Conservation (phyloP, 108 stramenopile species). For the Pseudonitzschia delicatissima region DNA sequence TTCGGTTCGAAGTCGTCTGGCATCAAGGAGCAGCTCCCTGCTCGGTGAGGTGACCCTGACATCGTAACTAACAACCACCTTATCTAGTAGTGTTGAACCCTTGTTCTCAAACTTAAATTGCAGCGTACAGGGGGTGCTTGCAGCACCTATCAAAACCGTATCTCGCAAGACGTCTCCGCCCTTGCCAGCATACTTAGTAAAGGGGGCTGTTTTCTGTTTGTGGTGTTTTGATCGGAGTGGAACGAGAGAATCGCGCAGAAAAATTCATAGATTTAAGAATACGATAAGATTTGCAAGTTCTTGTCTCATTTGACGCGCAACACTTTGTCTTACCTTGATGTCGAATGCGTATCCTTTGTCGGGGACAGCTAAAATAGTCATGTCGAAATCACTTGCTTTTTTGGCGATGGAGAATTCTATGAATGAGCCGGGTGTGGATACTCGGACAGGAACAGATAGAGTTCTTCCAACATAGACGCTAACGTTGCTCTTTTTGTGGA, state of each 20-base stretch:
- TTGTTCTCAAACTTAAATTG: slow-evolving; percentile 14
- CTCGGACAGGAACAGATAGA: slow-evolving; percentile 9
- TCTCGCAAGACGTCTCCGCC: neutral
- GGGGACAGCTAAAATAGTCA: neutral
- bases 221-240: neutral
- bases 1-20: slow-evolving; percentile 6
- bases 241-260: neutral
- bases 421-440: slow-evolving; percentile 6
- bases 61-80: slow-evolving; percentile 7
- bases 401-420: slow-evolving; percentile 14
- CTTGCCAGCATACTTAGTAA: neutral
- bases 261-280: neutral
- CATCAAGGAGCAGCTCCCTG: neutral
- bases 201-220: slow-evolving; percentile 1
- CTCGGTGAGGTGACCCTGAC: slow-evolving; percentile 14
- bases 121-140: slow-evolving; percentile 2
- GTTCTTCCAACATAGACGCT: slow-evolving; percentile 10
- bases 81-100: slow-evolving; percentile 3
- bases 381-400: slow-evolving; percentile 12
- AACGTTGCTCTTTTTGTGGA: slow-evolving; percentile 8
- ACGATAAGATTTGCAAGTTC: neutral
- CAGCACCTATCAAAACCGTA: slow-evolving; percentile 7
- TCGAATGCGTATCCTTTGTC: slow-evolving; percentile 6
- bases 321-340: slow-evolving; percentile 6
- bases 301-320: neutral